These are phyloP conservation scores for Plectranthus barbatus DNA, from an alignment of 257 asterid species.

Conservation along the genomic window DNA sequence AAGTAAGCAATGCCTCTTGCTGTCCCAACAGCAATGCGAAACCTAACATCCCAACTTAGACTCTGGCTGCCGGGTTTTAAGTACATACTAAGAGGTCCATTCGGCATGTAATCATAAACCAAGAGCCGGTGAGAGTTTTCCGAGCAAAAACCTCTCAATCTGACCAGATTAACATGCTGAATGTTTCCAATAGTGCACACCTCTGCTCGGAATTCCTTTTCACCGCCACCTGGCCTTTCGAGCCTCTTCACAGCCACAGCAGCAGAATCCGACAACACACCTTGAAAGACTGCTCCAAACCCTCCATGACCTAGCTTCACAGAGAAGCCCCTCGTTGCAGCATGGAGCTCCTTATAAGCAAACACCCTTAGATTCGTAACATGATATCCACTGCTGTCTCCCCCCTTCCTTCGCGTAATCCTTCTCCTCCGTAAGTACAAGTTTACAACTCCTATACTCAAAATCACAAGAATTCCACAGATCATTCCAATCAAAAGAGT, in stretches of 20 bases:
- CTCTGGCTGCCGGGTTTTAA: constrained; percentile 37
- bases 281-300: constrained; percentile 71
- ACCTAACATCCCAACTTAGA: constrained; percentile 64
- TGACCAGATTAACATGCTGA: constrained; percentile 74
- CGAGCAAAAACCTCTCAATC: constrained; percentile 70
- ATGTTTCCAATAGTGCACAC: constrained; percentile 74
- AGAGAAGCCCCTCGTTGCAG: constrained; percentile 63
- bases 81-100: constrained; percentile 63
- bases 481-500: constrained; percentile 33
- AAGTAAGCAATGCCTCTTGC: constrained; percentile 73
- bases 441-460: constrained; percentile 26
- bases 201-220: constrained; percentile 74
- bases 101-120: constrained; percentile 79
- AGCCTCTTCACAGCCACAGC: constrained; percentile 72
- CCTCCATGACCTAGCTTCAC: constrained; percentile 89
- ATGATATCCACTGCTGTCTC: constrained; percentile 40
- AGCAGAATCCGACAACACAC: constrained; percentile 45
- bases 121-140: constrained; percentile 67
- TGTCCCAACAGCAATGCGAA: constrained; percentile 49
- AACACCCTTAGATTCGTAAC: constrained; percentile 54
- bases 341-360: constrained; percentile 62
- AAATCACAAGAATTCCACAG: constrained; percentile 38
- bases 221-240: constrained; percentile 73
- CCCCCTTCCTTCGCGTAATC: constrained; percentile 24
- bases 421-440: constrained; percentile 35